Base-by-base conservation (phyloP, 176 grass and related monocot genomes). In the Oryza meyeriana region DNA sequence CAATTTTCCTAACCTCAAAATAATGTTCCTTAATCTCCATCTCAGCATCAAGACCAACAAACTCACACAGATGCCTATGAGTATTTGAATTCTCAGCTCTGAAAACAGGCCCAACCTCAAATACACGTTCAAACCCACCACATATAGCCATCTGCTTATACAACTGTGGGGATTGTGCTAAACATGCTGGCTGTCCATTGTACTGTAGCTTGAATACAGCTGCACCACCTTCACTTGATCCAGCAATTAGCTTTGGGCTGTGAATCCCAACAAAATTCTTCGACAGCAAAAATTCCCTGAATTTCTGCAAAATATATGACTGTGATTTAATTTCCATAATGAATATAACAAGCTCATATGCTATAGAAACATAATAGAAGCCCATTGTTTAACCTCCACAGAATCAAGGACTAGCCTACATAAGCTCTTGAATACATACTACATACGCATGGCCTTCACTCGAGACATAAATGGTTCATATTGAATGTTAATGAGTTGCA, bases 11-110 rank as follows among this genome's bases (percentile, higher is more conserved):
- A 88, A 93, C 96, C 93, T 99, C 96, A 74, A 94, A 99, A 71
- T 95, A 99, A 50, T 99, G 96, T 64, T 99, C 93, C 84, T 94
- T 95, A 24, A 99, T 93, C 81, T 95, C 93, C 96, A 99, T 90
- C 61, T 99, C 96, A 52, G 87, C 91, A 87, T 99, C 96, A 75
- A 99, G 83, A n/a, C 96, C 96, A 28, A 99, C 83, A 90, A 94
- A 95, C 72, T 99, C 93, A 66, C 96, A 99, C 8, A 99, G 83
- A 88, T 95, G 96, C 68, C 96, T 93, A 74, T 95, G 96, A 9
- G 96, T 99, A 63, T 93, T 94, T 17, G 93, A 95, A 69, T 95
- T 92, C 57, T 99, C 93, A 10, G 96, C 93, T 80, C 96, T 95
- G 32, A 93, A 95, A 16, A 95, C 96, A 6, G 87, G 75, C 22